These are phyloP conservation scores for Candida ovalis DNA, from an alignment of 805 yeast species.

Conservation along the genomic window DNA sequence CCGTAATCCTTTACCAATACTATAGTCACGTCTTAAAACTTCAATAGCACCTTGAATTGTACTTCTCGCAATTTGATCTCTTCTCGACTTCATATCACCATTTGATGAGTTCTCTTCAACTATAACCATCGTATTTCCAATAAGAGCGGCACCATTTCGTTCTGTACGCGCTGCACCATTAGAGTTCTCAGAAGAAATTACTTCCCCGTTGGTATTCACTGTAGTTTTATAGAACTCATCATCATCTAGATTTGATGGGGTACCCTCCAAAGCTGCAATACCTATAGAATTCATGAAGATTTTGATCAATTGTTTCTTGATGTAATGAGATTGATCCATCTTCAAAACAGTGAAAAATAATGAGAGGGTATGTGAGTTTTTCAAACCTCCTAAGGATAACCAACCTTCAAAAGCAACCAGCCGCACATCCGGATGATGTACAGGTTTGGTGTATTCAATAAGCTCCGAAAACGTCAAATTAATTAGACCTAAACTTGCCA, in stretches of 20 bases:
- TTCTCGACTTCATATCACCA: conserved; percentile 45
- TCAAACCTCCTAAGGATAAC: conserved; percentile 71
- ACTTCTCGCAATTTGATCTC: conserved; percentile 63
- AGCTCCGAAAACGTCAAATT: conserved; percentile 52
- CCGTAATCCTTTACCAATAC: conserved; percentile 54
- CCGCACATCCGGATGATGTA: conserved; percentile 50
- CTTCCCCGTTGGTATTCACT: neutral
- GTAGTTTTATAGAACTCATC: conserved; percentile 45
- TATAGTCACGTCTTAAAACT: conserved; percentile 55
- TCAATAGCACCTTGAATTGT: conserved; percentile 65
- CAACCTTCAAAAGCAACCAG: conserved; percentile 68
- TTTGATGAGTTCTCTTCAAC: conserved; percentile 50
- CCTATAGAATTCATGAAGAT: conserved; percentile 54
- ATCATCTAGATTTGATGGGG: conserved; percentile 56
- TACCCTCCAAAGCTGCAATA: conserved; percentile 62
- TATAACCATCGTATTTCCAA: conserved; percentile 40
- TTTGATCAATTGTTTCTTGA: conserved; percentile 47
- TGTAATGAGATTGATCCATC: conserved; percentile 50
- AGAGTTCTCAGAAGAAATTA: neutral
- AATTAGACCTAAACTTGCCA: conserved; percentile 55
- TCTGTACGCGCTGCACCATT: neutral
- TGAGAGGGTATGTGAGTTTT: conserved; percentile 53
- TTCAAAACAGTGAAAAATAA: conserved; percentile 58
- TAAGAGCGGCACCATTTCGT: conserved; percentile 3
- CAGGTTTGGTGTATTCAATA: conserved; percentile 46